Evolutionary conservation across 495 filamentous ascomycete genomes (phyloP).

Genomic region (Aspergillus egyptiacus): DNA sequence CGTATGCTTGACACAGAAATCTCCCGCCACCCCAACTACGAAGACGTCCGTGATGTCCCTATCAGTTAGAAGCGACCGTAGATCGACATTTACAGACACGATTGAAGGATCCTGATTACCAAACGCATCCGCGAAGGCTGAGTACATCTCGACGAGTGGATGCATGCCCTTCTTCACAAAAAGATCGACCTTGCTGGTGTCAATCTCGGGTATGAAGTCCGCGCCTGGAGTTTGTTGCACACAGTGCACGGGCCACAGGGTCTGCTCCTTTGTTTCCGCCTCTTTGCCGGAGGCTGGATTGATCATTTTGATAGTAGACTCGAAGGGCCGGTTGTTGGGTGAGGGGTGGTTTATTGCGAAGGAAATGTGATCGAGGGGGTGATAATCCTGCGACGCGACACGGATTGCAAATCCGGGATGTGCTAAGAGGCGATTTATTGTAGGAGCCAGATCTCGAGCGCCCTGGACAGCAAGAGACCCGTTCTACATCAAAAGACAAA

Average conservation of each 20-base stretch:
- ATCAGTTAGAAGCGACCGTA: constrained; percentile 51
- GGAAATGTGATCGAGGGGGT: constrained; percentile 79
- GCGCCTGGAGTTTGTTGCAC: constrained; percentile 68
- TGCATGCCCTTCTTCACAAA: constrained; percentile 75
- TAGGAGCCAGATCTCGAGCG: constrained; percentile 61
- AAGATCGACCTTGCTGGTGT: constrained; percentile 50
- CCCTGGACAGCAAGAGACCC: constrained; percentile 73
- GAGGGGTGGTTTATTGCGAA: constrained; percentile 74
- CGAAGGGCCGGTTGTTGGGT: constrained; percentile 61
- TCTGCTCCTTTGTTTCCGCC: constrained; percentile 56
- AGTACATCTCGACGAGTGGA: constrained; percentile 80
- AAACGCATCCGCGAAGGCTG: constrained; percentile 75
- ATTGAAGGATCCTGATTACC: constrained; percentile 41
- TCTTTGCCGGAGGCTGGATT: constrained; percentile 59
- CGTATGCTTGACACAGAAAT: constrained; percentile 82
- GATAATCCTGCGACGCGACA: constrained; percentile 85
- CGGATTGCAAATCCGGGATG: constrained; percentile 62
- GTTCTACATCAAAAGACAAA: constrained; percentile 36
- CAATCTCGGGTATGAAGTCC: constrained; percentile 68
- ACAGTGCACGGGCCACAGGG: constrained; percentile 89
- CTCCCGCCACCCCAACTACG: constrained; percentile 77
- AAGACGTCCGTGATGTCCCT: constrained; percentile 68
- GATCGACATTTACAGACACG: constrained; percentile 46
- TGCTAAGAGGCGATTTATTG: constrained; percentile 69
- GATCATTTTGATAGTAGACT: constrained; percentile 52